Percentiles rank a stretch among this genome's conserved stretches.
Evolutionary conservation across 441 rosid genomes (phyloP).

Genomic region (Breynia disticha): DNA sequence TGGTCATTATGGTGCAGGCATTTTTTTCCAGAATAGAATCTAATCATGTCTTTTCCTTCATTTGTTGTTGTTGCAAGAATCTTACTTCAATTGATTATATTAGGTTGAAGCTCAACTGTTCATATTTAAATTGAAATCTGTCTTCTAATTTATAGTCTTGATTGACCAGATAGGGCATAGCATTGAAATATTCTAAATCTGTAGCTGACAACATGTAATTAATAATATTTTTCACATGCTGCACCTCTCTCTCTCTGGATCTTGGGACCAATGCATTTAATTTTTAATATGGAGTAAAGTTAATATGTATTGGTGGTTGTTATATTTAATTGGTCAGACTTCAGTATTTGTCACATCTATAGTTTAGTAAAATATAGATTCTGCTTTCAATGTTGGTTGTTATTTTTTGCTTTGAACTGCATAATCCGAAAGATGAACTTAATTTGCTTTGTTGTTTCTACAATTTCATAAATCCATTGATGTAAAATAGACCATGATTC

Average conservation of each 20-base stretch:
- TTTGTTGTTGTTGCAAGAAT: too few relatives aligned
- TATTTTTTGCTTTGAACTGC: too few relatives aligned
- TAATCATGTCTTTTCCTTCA: background rate
- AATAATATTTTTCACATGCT: constrained; percentile 15
- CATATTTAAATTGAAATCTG: too few relatives aligned
- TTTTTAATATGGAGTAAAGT: background rate
- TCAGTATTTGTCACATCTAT: background rate
- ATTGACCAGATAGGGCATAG: background rate
- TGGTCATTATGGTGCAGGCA: background rate
- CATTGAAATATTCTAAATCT: constrained; percentile 13
- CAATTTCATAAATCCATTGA: too few relatives aligned
- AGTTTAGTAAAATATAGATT: background rate
- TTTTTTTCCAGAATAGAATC: background rate
- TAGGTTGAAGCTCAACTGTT: too few relatives aligned
- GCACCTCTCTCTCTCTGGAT: constrained; percentile 10
- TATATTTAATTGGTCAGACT: background rate
- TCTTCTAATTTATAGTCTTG: background rate
- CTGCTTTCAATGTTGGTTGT: constrained; percentile 7
- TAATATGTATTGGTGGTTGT: background rate
- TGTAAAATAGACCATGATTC: too few relatives aligned
- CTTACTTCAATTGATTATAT: too few relatives aligned
- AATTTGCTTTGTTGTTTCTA: too few relatives aligned
- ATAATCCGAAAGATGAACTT: too few relatives aligned
- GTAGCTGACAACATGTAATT: constrained; percentile 9
- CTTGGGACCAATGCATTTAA: constrained; percentile 6